phyloP scores from a whole-genome alignment of 2,329 filamentous ascomycete species.

The Trichoderma koningiopsis region DNA sequence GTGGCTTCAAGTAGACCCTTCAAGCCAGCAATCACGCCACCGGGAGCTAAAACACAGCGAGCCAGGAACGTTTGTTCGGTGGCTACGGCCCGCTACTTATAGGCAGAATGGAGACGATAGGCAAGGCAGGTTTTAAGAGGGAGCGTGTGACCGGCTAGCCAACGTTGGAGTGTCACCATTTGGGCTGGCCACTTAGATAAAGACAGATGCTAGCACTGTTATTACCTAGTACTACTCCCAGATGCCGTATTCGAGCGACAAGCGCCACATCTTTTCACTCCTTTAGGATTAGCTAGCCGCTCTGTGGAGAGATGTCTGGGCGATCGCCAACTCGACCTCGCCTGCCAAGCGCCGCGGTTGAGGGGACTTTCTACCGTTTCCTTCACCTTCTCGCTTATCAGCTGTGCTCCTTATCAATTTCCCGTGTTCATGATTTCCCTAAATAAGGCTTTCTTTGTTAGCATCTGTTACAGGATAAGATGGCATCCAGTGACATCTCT shows the following conservation, averaged over 20 bases:
- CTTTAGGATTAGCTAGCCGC: background rate
- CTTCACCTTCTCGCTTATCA: no score
- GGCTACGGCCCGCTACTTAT: background rate
- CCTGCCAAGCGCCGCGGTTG: background rate
- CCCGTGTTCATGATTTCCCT: no score
- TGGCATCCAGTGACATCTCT: background rate
- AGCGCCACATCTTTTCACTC: background rate
- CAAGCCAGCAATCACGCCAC: background rate
- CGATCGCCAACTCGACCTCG: background rate
- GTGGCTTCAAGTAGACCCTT: background rate
- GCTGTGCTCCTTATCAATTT: background rate
- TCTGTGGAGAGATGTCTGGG: background rate
- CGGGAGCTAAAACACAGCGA: background rate
- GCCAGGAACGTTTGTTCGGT: background rate
- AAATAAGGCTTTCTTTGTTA: no score
- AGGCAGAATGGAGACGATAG: background rate
- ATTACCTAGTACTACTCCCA: background rate
- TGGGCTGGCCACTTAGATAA: background rate
- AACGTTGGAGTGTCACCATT: background rate
- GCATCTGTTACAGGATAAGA: background rate
- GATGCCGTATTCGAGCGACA: background rate
- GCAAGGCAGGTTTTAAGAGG: background rate
- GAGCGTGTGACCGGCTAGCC: background rate
- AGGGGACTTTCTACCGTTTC: background rate
- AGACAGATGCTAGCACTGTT: background rate